phyloP scores from a whole-genome alignment of 2,329 filamentous ascomycete species.

The Colletotrichum tamarilloi region DNA sequence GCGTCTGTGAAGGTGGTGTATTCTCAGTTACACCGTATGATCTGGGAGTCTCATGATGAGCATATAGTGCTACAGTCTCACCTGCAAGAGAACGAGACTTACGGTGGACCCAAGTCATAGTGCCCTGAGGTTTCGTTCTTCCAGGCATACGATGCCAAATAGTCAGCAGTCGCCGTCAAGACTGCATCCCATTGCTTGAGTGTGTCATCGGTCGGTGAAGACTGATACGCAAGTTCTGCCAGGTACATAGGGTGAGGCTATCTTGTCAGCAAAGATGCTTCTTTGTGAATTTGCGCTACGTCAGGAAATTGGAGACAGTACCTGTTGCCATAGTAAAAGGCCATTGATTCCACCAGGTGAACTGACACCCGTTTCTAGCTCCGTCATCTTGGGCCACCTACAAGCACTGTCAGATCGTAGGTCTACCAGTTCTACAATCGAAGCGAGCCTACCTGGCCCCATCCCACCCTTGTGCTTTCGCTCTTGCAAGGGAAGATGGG shows the following conservation, averaged over 20 bases:
- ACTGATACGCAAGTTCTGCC: constrained; percentile 58
- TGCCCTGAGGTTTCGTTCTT: constrained; percentile 61
- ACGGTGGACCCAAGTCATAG: constrained; percentile 62
- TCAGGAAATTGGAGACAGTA: not conserved
- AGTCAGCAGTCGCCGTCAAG: constrained; percentile 63
- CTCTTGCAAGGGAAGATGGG: constrained; percentile 42
- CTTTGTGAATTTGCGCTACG: not conserved
- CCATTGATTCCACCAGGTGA: constrained; percentile 68
- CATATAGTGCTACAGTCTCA: too few species aligned
- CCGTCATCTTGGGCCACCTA: constrained; percentile 65
- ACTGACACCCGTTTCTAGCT: constrained; percentile 43
- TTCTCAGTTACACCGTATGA: constrained; percentile 65
- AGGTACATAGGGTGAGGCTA: constrained; percentile 68
- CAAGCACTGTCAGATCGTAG: not conserved
- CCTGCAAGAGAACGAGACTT: constrained; percentile 8
- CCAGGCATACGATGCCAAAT: constrained; percentile 69
- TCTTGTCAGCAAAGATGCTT: not conserved
- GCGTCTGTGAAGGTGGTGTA: constrained; percentile 64
- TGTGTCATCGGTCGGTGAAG: constrained; percentile 45
- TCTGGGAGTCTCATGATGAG: constrained; percentile 18
- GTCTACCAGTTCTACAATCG: too few species aligned
- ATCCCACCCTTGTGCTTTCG: constrained; percentile 43
- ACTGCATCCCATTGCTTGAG: constrained; percentile 64
- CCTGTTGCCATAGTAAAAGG: constrained; percentile 70
- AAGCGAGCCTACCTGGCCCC: constrained; percentile 38